Conservation (phyloP, 345 rosid species). For the Euphorbia tirucalli region DNA sequence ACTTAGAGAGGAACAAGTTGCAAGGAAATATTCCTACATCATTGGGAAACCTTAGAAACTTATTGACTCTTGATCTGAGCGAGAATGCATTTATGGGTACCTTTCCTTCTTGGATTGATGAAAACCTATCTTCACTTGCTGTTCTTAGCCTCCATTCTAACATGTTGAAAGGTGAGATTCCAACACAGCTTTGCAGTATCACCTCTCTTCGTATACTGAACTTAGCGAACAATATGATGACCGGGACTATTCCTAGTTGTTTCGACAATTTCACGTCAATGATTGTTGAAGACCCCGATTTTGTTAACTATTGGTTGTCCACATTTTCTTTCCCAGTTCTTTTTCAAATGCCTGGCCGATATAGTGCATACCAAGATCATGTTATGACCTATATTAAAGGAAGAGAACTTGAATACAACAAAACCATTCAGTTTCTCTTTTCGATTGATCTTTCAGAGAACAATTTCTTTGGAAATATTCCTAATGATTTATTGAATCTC, state of each 20-base stretch:
- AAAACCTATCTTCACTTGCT: not conserved
- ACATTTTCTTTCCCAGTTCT: not conserved
- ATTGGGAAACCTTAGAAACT: not conserved
- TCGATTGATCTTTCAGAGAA: constrained; percentile 21
- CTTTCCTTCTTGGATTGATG: constrained; percentile 16
- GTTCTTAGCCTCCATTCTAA: constrained; percentile 9
- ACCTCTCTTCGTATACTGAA: constrained; percentile 5
- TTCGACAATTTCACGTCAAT: constrained; percentile 14
- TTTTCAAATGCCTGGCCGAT: not conserved
- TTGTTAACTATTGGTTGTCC: not conserved
- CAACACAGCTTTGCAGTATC: constrained; percentile 2
- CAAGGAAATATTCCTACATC: constrained; percentile 11
- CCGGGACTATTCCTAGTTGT: constrained; percentile 13
- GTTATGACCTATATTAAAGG: constrained; percentile 10
- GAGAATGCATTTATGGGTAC: constrained; percentile 9
- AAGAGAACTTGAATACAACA: not conserved
- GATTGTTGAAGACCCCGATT: not conserved
- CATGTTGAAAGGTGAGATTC: constrained; percentile 7
- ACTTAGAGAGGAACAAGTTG: constrained; percentile 11
- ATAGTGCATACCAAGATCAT: constrained; percentile 6
- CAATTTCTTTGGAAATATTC: constrained; percentile 36
- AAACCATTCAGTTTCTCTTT: constrained; percentile 13
- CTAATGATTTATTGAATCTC: constrained; percentile 22
- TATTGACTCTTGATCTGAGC: constrained; percentile 16
- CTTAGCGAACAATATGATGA: constrained; percentile 17